phyloP scores from a whole-genome alignment of 2,329 filamentous ascomycete genomes.

The Cryphonectria carpinicola region DNA sequence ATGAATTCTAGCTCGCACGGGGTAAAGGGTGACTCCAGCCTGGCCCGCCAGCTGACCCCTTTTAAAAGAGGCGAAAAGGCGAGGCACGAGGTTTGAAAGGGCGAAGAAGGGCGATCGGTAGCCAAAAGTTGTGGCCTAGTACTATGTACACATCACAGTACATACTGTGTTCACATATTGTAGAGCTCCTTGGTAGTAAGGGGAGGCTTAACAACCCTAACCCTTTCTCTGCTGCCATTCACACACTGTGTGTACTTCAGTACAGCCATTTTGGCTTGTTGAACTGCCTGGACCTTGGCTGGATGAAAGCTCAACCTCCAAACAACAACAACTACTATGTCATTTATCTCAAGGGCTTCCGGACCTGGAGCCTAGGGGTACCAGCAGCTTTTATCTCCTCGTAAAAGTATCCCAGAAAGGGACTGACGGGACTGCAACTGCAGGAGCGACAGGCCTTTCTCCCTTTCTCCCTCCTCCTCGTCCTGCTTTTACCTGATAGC shows the following conservation, averaged over 20 bases:
- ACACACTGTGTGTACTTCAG: too few relatives aligned
- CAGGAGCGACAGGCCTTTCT: too few relatives aligned
- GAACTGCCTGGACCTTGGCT: too few relatives aligned
- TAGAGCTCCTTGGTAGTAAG: not conserved
- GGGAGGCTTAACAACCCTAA: not conserved
- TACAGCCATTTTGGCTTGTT: not conserved
- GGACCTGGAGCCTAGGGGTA: not conserved
- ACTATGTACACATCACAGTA: not conserved
- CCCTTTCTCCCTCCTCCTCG: too few relatives aligned
- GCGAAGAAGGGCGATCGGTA: not conserved
- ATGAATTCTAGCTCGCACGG: not conserved
- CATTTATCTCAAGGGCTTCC: too few relatives aligned
- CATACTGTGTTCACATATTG: not conserved
- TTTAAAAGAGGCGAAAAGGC: not conserved
- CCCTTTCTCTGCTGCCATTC: not conserved
- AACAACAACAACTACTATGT: too few relatives aligned
- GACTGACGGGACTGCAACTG: too few relatives aligned
- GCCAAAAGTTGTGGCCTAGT: not conserved
- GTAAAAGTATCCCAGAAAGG: not conserved
- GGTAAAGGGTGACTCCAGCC: not conserved
- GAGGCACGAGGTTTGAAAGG: conserved; percentile 7
- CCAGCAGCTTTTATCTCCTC: not conserved
- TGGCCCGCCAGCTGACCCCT: not conserved
- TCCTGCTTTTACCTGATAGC: not conserved
- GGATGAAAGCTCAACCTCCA: too few relatives aligned